Evolutionary conservation across 306 rosid genomes (phyloP), one percentile per base, ranked within the genome.

Genomic region (Vigna nakashimae): DNA sequence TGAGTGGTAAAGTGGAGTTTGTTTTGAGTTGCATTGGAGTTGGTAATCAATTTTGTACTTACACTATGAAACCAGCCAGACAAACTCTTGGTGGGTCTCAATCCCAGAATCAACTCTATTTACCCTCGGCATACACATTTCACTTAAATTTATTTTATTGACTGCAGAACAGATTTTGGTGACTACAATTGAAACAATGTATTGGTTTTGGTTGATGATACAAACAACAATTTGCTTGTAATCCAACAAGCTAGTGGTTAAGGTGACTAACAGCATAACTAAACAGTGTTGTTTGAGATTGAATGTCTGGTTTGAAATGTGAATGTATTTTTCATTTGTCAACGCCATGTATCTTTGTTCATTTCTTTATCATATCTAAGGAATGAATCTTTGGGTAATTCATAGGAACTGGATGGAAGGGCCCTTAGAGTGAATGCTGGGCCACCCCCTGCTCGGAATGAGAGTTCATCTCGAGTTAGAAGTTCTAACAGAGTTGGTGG

Each of bases 331-430:
- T 11, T 30, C 42, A 24, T 71, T 9, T 80, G 71, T 65, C 40
- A 20, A 4, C 79, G 22, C 51, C 57, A 24, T 65, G 71, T 43
- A 15, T 71, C 40, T 69, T 38, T 63, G 71, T 55, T 43, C 6
- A 60, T 5, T 45, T 8, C 53, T 49, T 63, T 51, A 14, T 69
- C 15, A 32, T 67, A 60, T 85, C 57, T 79, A n/a, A 84, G 58
- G 10, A 12, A 73, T 36, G n/a, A 20, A 48, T 66, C 70, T 2
- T 36, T 79, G 74, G 67, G 67, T 58, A 65, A 73, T 77, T 82
- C 49, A 42, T 83, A 95, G 94, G 91, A 90, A 64, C 80, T 95
- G 28, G 98, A 91, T 0, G 99, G 98, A 38, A 90, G 99, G 80
- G 17, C 85, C 12, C 62, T 95, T 87, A 92, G 92, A 82, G 99